These are phyloP conservation scores for Lipomyces sp. DNA, from an alignment of 805 yeast species.

Conservation along the genomic window DNA sequence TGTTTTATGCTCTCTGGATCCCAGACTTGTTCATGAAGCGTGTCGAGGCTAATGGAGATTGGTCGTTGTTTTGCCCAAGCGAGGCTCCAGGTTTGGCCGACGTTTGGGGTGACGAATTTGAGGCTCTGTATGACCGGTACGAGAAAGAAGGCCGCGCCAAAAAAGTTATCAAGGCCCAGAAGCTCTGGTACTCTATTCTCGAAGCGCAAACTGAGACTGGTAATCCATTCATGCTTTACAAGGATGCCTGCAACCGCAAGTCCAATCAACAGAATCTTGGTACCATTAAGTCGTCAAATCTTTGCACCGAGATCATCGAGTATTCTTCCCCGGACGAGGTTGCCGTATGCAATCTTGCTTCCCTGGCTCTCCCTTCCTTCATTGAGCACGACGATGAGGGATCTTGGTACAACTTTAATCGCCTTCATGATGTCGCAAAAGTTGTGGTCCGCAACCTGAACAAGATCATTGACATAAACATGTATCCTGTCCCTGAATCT, in stretches of 20 bases:
- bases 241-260: slow-evolving; percentile 86
- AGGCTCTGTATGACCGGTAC: slow-evolving; percentile 68
- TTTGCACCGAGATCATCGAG: slow-evolving; percentile 94
- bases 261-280: slow-evolving; percentile 93
- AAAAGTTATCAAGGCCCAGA: slow-evolving; percentile 78
- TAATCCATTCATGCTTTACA: slow-evolving; percentile 90
- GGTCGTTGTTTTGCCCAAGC: slow-evolving; percentile 91
- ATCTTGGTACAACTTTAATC: slow-evolving; percentile 68
- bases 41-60: slow-evolving; percentile 74
- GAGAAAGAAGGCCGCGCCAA: slow-evolving; percentile 71
- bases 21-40: slow-evolving; percentile 93
- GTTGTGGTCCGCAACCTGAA: slow-evolving; percentile 79
- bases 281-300: slow-evolving; percentile 86
- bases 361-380: slow-evolving; percentile 84
- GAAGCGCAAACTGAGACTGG: slow-evolving; percentile 97
- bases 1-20: slow-evolving; percentile 92
- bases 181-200: slow-evolving; percentile 84
- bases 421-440: slow-evolving; percentile 76
- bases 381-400: slow-evolving; percentile 57
- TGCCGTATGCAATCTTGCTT: slow-evolving; percentile 94
- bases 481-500: slow-evolving; percentile 83
- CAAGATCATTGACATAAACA: slow-evolving; percentile 80
- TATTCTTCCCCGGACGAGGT: slow-evolving; percentile 90
- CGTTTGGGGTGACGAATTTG: slow-evolving; percentile 83
- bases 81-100: slow-evolving; percentile 86